These are phyloP conservation scores for Kwoniella sp. DNA, from an alignment of 768 basidiomycete species.

Conservation along the genomic window DNA sequence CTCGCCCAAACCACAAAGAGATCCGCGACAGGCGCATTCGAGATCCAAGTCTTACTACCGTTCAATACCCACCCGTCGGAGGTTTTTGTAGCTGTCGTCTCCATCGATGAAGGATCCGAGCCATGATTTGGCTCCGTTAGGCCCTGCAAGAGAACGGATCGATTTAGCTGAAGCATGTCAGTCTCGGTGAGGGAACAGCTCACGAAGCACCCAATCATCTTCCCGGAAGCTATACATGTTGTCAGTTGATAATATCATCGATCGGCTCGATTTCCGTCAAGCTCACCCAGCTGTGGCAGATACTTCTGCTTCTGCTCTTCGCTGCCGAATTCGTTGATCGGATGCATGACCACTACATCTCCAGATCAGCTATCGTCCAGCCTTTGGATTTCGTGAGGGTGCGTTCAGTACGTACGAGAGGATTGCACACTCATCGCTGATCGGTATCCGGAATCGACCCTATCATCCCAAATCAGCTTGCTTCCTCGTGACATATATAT, in stretches of 20 bases:
- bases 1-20: conserved; percentile 91
- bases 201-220: conserved; percentile 89
- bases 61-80: conserved; percentile 82
- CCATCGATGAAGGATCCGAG: conserved; percentile 97
- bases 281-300: conserved; percentile 74
- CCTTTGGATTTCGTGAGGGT: neutral
- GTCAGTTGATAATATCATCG: conserved; percentile 13
- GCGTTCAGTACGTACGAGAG: conserved; percentile 57
- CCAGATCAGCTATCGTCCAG: conserved; percentile 7
- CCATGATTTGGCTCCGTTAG: conserved; percentile 96
- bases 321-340: conserved; percentile 68
- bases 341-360: conserved; percentile 81
- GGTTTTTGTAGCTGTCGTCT: conserved; percentile 79
- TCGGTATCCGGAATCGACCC: conserved; percentile 94
- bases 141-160: no score
- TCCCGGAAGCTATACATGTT: conserved; percentile 68
- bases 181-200: conserved; percentile 53
- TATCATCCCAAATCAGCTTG: conserved; percentile 47
- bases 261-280: neutral
- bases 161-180: neutral
- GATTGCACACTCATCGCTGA: conserved; percentile 94
- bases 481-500: neutral
- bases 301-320: conserved; percentile 89
- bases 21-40: conserved; percentile 91
- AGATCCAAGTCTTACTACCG: conserved; percentile 97